A percentile compares a stretch with the other conserved stretches of the same genome.
These are phyloP conservation scores for Trichoderma citrinoviride DNA, from an alignment of 2,329 filamentous ascomycete species.

Conservation along the genomic window DNA sequence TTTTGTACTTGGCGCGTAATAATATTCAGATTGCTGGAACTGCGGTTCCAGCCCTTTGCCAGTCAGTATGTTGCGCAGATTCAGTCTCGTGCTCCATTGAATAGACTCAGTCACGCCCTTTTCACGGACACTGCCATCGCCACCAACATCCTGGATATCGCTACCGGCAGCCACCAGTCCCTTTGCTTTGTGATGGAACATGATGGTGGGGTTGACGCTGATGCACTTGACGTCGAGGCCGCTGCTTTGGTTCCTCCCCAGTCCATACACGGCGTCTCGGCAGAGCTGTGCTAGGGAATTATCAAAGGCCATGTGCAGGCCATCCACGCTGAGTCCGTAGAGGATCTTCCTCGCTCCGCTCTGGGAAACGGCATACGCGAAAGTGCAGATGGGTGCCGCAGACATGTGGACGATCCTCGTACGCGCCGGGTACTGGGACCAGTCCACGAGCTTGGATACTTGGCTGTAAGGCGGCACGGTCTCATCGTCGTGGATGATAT, in stretches of 20 bases:
- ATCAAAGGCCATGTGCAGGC: conserved; percentile 21
- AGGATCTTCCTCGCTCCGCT: conserved; percentile 42
- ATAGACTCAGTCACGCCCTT: conserved; percentile 35
- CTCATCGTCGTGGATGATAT: conserved; percentile 4
- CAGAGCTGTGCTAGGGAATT: conserved; percentile 3
- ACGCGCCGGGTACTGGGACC: conserved; percentile 35
- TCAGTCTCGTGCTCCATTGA: conserved; percentile 34
- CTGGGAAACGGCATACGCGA: conserved; percentile 46
- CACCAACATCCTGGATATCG: conserved; percentile 31
- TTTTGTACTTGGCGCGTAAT: not conserved
- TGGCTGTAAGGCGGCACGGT: not conserved
- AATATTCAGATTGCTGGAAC: conserved; percentile 15
- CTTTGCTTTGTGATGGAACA: conserved; percentile 10
- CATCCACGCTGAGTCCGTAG: conserved; percentile 27
- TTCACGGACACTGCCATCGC: conserved; percentile 28
- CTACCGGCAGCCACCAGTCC: conserved; percentile 21
- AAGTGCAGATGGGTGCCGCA: conserved; percentile 42
- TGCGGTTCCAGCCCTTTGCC: conserved; percentile 30
- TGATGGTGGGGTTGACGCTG: conserved; percentile 5
- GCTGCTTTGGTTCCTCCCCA: not conserved
- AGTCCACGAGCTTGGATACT: not conserved
- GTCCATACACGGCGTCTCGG: not conserved
- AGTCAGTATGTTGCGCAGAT: conserved; percentile 33
- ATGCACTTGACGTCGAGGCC: not conserved
- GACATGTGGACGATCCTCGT: conserved; percentile 45